Percentiles rank a stretch among this genome's conserved stretches.
phyloP scores from a whole-genome alignment of 2,329 filamentous ascomycete genomes.

The Fusarium nodosum region DNA sequence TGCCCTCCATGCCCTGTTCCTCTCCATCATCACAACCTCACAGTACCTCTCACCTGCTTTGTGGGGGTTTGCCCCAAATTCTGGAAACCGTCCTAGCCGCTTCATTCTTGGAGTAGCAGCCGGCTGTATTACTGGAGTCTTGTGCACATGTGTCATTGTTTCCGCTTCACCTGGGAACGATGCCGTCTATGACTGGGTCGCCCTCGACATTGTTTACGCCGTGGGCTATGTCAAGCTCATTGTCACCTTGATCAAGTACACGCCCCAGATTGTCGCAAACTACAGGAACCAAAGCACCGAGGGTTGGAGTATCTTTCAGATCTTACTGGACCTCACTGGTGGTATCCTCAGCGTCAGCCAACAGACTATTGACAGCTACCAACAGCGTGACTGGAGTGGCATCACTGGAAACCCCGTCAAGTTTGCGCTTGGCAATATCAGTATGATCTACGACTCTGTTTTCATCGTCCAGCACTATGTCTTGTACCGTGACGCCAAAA shows the following conservation, averaged over 20 bases:
- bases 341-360: conserved; percentile 86
- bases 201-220: conserved; percentile 74
- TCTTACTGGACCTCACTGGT: conserved; percentile 85
- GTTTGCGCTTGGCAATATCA: conserved; percentile 86
- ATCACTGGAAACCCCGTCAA: conserved; percentile 94
- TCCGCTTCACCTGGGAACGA: conserved; percentile 55
- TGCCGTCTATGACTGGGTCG: conserved; percentile 67
- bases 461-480: conserved; percentile 93
- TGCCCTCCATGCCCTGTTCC: conserved; percentile 81
- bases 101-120: conserved; percentile 77
- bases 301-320: conserved; percentile 89
- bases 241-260: conserved; percentile 92
- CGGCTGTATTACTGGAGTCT: conserved; percentile 74
- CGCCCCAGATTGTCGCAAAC: conserved; percentile 87
- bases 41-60: conserved; percentile 78
- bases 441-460: conserved; percentile 85
- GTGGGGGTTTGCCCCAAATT: conserved; percentile 80
- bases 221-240: conserved; percentile 91
- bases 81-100: conserved; percentile 68
- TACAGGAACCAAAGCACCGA: conserved; percentile 85
- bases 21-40: conserved; percentile 79
- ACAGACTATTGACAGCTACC: conserved; percentile 84
- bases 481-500: conserved; percentile 67
- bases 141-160: conserved; percentile 63
- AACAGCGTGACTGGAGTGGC: conserved; percentile 90